Conservation (phyloP, 2,329 filamentous ascomycete genomes). For the Diaporthe nobilis region DNA sequence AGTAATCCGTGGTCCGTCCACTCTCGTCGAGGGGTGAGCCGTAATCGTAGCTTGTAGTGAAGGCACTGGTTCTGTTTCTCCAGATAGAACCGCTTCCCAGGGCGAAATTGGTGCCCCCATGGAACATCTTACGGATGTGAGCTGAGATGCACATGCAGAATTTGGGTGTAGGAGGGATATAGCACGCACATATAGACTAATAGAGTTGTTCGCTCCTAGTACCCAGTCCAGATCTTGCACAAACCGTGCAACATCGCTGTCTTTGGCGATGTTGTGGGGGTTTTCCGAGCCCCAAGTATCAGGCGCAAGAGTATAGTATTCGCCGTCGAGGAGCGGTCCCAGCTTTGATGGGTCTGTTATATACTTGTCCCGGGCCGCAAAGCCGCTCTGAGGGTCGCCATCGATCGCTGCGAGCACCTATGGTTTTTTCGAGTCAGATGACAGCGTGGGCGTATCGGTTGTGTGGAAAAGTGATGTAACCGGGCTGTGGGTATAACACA, state of each 20-base stretch:
- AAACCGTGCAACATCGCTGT: conserved; percentile 47
- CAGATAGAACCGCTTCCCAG: conserved; percentile 63
- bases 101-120: conserved; percentile 66
- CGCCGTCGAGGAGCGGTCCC: conserved; percentile 62
- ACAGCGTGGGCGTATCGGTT: background rate
- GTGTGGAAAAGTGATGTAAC: background rate
- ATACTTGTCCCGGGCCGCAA: conserved; percentile 57
- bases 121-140: conserved; percentile 56
- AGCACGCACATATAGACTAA: conserved; percentile 58
- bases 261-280: conserved; percentile 53
- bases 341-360: conserved; percentile 58
- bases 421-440: background rate
- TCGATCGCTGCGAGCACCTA: conserved; percentile 60
- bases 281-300: conserved; percentile 60
- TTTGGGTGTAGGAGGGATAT: fast-evolving
- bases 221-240: conserved; percentile 55
- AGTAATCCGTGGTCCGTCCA: conserved; percentile 61
- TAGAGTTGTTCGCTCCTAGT: conserved; percentile 56
- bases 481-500: background rate
- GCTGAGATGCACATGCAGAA: background rate
- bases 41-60: conserved; percentile 66
- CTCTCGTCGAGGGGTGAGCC: conserved; percentile 65
- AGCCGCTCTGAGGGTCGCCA: conserved; percentile 57
- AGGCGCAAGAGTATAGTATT: conserved; percentile 62
- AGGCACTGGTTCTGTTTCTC: conserved; percentile 55